Base-by-base conservation (phyloP, 1,284 basidiomycete genomes). In the Inonotus hispidus region DNA sequence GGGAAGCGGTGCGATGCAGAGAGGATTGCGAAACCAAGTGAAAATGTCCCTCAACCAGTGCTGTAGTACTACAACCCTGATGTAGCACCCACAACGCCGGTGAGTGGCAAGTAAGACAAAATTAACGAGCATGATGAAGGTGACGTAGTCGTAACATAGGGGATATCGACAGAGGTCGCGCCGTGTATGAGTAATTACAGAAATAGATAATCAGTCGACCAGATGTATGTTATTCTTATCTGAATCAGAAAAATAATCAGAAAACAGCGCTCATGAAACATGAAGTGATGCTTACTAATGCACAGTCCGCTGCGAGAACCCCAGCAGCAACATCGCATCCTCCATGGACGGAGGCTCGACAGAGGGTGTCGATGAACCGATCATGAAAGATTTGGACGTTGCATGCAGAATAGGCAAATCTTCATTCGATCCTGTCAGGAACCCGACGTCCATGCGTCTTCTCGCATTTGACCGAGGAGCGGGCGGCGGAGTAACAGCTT, bases 401-500 rank as follows among this genome's bases (percentile, higher is more conserved):
- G 59, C 32, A 4, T 47, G 55, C 27, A 39, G 41, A 32, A 56
- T 43, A 29, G 50, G 63, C 53, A 62, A 47, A 27, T 63, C 62
- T 19, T 63, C 63, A 49, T 38, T 64, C 3, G 56, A 61, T 19
- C 62, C 60, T 11, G 63, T 64, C n/a, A 64, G 35, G 56, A 64
- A 64, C n/a, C 56, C 63, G n/a, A 64, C 63, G 46, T 64, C 61
- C 61, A 60, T 64, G 58, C 55, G 59, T 38, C 54, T 60, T 29
- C 53, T 53, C 39, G 39, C 61, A 11, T 43, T 58, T 29, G 75
- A 70, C 19, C 81, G 80, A 21, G 79, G 73, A 57, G 79, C 79
- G 10, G 85, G 83, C 4, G 82, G 82, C 11, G 87, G 87, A 0
- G 87, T 89, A 29, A 88, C 82, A 16, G 84, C 85, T 68, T 89